A percentile compares a stretch with the other conserved stretches of the same genome.
Evolutionary conservation across 2,329 filamentous ascomycete species (phyloP).

Genomic region (Ophiostoma pallidulum): DNA sequence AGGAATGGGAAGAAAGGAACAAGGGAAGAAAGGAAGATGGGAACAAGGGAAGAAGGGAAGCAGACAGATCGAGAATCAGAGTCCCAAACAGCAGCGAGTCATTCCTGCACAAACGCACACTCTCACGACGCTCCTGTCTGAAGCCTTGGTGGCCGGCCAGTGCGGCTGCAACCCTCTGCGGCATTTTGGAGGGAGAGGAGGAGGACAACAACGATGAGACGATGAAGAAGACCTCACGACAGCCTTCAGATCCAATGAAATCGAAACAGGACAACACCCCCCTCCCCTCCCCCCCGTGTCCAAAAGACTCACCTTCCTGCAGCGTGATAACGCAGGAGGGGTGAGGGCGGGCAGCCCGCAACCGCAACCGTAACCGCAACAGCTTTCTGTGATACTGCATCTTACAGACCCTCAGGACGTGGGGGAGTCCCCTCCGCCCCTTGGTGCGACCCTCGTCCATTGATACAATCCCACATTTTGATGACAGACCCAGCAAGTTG

Average conservation of each 20-base stretch:
- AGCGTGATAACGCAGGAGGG: too few relatives aligned
- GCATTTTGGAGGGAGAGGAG: background rate
- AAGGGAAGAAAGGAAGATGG: background rate
- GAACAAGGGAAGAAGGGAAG: background rate
- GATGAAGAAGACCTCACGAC: background rate
- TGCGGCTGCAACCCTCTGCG: too few relatives aligned
- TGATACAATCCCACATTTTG: conserved; percentile 1
- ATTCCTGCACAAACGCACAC: too few relatives aligned
- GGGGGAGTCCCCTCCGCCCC: conserved; percentile 5
- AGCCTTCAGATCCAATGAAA: too few relatives aligned
- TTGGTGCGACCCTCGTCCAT: background rate
- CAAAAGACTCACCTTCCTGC: too few relatives aligned
- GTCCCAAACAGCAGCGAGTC: background rate
- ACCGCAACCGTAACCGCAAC: too few relatives aligned
- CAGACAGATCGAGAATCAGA: background rate
- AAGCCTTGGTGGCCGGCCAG: too few relatives aligned
- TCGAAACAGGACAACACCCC: background rate
- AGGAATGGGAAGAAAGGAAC: conserved; percentile 1
- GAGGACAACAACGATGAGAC: background rate
- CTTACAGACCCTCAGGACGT: too few relatives aligned
- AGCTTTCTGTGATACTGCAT: too few relatives aligned
- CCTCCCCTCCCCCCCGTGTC: too few relatives aligned
- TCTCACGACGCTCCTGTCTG: too few relatives aligned
- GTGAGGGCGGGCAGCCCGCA: too few relatives aligned
- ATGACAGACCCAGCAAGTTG: conserved; percentile 2